Evolutionary conservation across 768 basidiomycete species (phyloP), one percentile per base, ranked within the genome.

Genomic region (Mycena sanguinolenta): DNA sequence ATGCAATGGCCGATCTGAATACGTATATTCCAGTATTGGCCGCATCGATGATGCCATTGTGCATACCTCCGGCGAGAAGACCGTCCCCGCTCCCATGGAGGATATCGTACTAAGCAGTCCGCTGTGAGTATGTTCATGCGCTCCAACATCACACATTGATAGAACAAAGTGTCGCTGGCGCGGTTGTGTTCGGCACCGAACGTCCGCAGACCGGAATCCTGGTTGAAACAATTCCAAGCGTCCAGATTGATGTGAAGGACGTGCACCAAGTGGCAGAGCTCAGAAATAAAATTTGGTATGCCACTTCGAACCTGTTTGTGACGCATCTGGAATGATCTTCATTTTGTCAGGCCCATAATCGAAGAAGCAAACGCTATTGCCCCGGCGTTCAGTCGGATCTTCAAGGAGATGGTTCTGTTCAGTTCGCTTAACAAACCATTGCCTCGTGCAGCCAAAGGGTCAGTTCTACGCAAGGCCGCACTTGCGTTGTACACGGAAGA

Each of bases 321-420:
- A 4, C 39, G 19, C 21, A 46, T n/a, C 8, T 44, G 36, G 14
- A 6, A 38, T 38, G 6, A 14, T 21, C n/a, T 6, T 19, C 8
- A 9, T n/a, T n/a, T n/a, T n/a, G n/a, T n/a, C 30, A 86, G 82
- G 82, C 78, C 76, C 2, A 69, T 76, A 14, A 79, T 86, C 2
- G 85, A 84, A 25, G 80, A 84, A 32, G 85, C 84, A 3, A 87
- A 87, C 71, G 75, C 69, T n/a, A 73, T 74, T 1, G 80, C 82
- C 0, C 85, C 86, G 0, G 65, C 79, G 0, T 85, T 82, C 55
- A 85, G 83, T 63, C 78, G 82, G n/a, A 79, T 87, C 17, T 86
- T 84, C 76, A 85, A 85, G 70, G 85, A 89, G 72, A 86, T 89
- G 85, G 84, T 89, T 44, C 53, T 88, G 32, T 74, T 88, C 19